A percentile compares a stretch with the other conserved stretches of the same genome.
These are phyloP conservation scores for Annulohypoxylon stygium DNA, from an alignment of 495 filamentous ascomycete genomes.

Conservation along the genomic window DNA sequence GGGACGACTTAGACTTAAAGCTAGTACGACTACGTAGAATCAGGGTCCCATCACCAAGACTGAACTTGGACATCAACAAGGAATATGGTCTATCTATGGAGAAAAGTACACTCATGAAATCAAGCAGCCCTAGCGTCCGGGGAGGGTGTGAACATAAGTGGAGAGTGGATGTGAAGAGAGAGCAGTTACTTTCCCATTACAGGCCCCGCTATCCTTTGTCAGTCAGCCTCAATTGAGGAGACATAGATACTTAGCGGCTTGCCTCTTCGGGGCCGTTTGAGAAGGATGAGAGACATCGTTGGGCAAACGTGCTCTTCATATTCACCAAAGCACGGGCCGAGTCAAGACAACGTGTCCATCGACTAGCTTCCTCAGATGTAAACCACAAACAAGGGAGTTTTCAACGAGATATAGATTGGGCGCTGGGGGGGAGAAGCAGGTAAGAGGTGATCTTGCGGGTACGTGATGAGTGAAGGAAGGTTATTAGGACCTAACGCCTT, in stretches of 20 bases:
- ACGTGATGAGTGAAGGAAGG: neutral
- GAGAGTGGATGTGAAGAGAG: conserved; percentile 37
- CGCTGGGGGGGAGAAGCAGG: neutral
- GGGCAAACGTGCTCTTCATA: conserved; percentile 9
- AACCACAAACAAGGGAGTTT: neutral
- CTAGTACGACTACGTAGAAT: conserved; percentile 31
- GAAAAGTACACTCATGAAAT: conserved; percentile 35
- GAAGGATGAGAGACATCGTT: conserved; percentile 27
- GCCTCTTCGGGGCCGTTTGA: conserved; percentile 32
- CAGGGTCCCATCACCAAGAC: conserved; percentile 31
- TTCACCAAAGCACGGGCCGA: conserved; percentile 36
- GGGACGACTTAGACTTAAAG: conserved; percentile 24
- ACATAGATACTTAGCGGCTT: conserved; percentile 34
- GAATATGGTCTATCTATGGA: conserved; percentile 34
- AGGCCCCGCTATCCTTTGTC: conserved; percentile 43
- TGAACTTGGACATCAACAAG: conserved; percentile 30
- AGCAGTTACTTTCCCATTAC: conserved; percentile 38
- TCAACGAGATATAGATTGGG: conserved; percentile 12
- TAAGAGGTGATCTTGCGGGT: neutral
- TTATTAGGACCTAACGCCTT: conserved; percentile 26
- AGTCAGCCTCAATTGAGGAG: conserved; percentile 48
- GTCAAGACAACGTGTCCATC: conserved; percentile 20
- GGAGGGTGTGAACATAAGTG: conserved; percentile 47
- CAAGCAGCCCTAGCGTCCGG: conserved; percentile 45
- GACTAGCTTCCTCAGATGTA: conserved; percentile 16